phyloP scores from a whole-genome alignment of 768 basidiomycete genomes.

The Podaxis sp. region DNA sequence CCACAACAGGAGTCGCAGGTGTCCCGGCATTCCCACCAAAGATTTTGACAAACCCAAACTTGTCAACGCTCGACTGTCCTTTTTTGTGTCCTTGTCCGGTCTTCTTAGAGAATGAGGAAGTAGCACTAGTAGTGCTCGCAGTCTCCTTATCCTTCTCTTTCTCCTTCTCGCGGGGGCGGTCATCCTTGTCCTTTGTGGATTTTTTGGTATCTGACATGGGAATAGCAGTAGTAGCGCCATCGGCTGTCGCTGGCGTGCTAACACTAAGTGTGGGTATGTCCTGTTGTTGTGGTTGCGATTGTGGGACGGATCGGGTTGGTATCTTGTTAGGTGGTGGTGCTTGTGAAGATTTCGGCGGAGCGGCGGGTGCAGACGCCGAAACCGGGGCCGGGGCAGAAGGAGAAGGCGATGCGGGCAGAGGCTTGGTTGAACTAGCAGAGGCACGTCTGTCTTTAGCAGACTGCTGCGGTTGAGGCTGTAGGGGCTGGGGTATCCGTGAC shows the following conservation, averaged over 20 bases:
- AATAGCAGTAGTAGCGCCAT: slow-evolving; percentile 13
- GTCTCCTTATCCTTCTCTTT: slow-evolving; percentile 28
- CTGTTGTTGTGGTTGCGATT: background rate
- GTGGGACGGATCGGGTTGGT: background rate
- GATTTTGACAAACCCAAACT: slow-evolving; percentile 76
- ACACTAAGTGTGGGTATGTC: slow-evolving; percentile 29
- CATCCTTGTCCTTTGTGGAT: background rate
- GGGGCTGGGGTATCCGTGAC: slow-evolving; percentile 4
- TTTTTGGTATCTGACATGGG: slow-evolving; percentile 3
- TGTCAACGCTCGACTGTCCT: slow-evolving; percentile 72
- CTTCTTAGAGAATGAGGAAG: slow-evolving; percentile 29
- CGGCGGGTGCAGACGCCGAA: slow-evolving; percentile 11
- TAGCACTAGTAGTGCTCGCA: slow-evolving; percentile 26
- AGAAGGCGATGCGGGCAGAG: slow-evolving; percentile 29
- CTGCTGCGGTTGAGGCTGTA: slow-evolving; percentile 13
- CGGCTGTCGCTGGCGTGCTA: slow-evolving; percentile 36
- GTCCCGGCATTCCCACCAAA: slow-evolving; percentile 48
- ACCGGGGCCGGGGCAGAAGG: background rate
- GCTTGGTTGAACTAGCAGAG: slow-evolving; percentile 29
- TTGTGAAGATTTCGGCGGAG: slow-evolving; percentile 13
- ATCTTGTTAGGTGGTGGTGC: slow-evolving; percentile 3
- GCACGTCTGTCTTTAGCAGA: slow-evolving; percentile 31
- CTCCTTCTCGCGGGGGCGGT: background rate
- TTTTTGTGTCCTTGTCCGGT: slow-evolving; percentile 65
- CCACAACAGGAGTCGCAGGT: slow-evolving; percentile 30